Evolutionary conservation across 306 rosid genomes (phyloP).

Genomic region (Potentilla sterilis): DNA sequence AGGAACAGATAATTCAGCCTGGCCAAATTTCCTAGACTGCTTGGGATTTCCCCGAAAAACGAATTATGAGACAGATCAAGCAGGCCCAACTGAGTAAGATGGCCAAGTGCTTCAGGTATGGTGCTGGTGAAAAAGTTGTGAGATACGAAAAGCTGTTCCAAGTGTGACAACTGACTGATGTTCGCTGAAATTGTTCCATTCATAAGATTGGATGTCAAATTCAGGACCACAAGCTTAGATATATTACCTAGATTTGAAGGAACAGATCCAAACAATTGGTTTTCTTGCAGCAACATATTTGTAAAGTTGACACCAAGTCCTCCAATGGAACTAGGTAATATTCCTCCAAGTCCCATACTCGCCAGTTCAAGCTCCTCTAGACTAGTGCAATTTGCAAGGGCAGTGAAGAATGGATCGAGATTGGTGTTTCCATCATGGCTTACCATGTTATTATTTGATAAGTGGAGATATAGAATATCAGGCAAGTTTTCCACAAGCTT

Average conservation of each 20-base stretch:
- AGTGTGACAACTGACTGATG: slow-evolving; percentile 31
- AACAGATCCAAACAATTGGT: slow-evolving; percentile 57
- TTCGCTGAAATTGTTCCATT: slow-evolving; percentile 48
- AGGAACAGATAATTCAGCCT: slow-evolving; percentile 47
- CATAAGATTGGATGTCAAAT: slow-evolving; percentile 57
- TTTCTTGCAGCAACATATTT: slow-evolving; percentile 45
- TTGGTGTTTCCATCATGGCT: slow-evolving; percentile 56
- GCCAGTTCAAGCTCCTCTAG: slow-evolving; percentile 64
- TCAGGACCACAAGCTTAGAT: slow-evolving; percentile 38
- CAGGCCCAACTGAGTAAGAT: slow-evolving; percentile 44
- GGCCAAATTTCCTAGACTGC: slow-evolving; percentile 44
- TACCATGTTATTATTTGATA: slow-evolving; percentile 51
- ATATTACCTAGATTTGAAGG: slow-evolving; percentile 51
- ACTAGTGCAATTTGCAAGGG: slow-evolving; percentile 47
- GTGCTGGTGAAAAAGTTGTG: slow-evolving; percentile 43
- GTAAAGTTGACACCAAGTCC: slow-evolving; percentile 25
- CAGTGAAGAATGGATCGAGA: slow-evolving; percentile 54
- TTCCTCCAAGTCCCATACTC: slow-evolving; percentile 65
- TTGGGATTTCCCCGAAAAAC: slow-evolving; percentile 54
- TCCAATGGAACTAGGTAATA: slow-evolving; percentile 37
- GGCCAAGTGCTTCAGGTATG: slow-evolving; percentile 42
- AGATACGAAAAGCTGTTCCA: slow-evolving; percentile 58
- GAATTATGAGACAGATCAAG: slow-evolving; percentile 58
- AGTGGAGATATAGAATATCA: slow-evolving; percentile 39
- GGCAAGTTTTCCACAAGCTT: slow-evolving; percentile 36